Base-by-base conservation (phyloP, 106 monocot species). In the Alisma plantagoaquatica region DNA sequence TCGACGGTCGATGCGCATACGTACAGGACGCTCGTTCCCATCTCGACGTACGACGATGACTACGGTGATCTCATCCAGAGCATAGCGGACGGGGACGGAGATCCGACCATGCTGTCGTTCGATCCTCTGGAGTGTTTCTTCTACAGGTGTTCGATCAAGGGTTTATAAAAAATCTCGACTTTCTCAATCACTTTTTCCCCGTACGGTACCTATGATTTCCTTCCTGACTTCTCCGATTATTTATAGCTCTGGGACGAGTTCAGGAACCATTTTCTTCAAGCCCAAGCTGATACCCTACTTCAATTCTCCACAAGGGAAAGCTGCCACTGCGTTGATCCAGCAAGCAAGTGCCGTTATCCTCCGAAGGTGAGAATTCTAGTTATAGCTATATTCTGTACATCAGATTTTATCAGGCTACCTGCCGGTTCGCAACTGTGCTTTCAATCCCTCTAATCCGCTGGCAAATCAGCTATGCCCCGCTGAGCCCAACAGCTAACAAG, bases 221-320 rank as follows among this genome's bases (percentile, higher is more conserved):
- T 27, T 2, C 42, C 23, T 15, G 18, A 15, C 8, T 9, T 7
- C 23, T 25, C 3, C 28, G 28, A 15, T 30, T 14, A 30, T 29
- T 21, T 23, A 20, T 11, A 45, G 59, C 47, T 60, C 60, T 4
- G 46, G 60, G 21, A 22, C 60, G 21, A 24, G 46, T 21, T 60
- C 47, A 23, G 56, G 56, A 23, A n/a, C n/a, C n/a, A n/a, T n/a
- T n/a, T n/a, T n/a, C 33, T 46, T 31, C 30, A 31, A 22, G 29
- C 60, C 46, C 21, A 60, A 46, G 60, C 17, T 60, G 45, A 10
- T 60, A 18, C 46, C 60, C 32, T 47, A 26, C 60, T 60, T 27
- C 16, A 29, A 60, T 47, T 46, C 60, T 4, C 9, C 18, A 12
- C 21, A 10, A 11, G 60, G 19, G 22, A 60, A 27, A 19, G 31